A percentile compares a stretch with the other conserved stretches of the same genome.
Evolutionary conservation across 305 asterid genomes (phyloP).

Genomic region (Euphrasia arctica): DNA sequence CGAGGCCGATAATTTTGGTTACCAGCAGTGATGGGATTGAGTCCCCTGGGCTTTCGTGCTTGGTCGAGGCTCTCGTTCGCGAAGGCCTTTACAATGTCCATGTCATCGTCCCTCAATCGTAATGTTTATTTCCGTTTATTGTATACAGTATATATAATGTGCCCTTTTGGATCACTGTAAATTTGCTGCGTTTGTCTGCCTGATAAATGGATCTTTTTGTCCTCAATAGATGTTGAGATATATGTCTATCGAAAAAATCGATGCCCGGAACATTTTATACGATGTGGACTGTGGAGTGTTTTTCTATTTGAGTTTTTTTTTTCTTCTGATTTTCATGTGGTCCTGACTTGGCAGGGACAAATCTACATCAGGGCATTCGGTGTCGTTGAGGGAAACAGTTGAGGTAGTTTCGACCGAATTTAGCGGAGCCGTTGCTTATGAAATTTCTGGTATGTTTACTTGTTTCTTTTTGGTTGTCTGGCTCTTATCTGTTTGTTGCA

Average conservation of each 20-base stretch:
- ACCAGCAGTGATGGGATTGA: conserved; percentile 88
- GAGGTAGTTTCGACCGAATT: conserved; percentile 68
- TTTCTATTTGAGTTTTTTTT: not conserved
- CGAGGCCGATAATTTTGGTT: conserved; percentile 71
- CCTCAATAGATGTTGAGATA: not conserved
- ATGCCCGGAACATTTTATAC: too few relatives aligned
- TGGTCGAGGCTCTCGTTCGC: conserved; percentile 72
- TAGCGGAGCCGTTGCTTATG: conserved; percentile 84
- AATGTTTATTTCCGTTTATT: conserved; percentile 6
- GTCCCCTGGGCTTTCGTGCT: conserved; percentile 75
- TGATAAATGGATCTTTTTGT: not conserved
- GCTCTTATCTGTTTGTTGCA: conserved; percentile 3
- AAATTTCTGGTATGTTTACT: conserved; percentile 64
- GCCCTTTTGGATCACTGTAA: conserved; percentile 16
- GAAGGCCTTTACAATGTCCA: conserved; percentile 58
- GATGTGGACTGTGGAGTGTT: too few relatives aligned
- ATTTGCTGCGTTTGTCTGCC: conserved; percentile 13
- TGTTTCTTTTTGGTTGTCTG: not conserved
- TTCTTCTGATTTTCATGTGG: conserved; percentile 23
- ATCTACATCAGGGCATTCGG: conserved; percentile 74
- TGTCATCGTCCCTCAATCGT: conserved; percentile 92
- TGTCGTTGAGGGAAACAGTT: conserved; percentile 69
- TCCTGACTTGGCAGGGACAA: conserved; percentile 62
- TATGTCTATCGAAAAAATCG: not conserved
- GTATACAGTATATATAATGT: not conserved